Percentiles rank a stretch among this genome's conserved stretches.
Evolutionary conservation across 1,284 basidiomycete species (phyloP).

Genomic region (Microstroma glucosiphilum): DNA sequence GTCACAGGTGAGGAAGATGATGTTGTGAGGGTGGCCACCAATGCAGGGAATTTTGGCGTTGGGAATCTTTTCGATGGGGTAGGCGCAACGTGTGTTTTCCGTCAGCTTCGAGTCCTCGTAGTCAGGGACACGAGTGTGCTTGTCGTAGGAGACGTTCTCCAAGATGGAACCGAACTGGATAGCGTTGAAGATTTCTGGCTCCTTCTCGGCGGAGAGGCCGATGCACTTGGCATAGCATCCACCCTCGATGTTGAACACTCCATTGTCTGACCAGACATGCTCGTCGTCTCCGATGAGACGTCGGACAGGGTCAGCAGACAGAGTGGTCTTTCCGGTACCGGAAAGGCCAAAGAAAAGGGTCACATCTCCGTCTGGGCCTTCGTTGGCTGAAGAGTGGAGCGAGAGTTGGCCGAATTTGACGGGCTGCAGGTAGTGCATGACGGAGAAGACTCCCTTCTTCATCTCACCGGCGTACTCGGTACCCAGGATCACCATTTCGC

Average conservation of each 20-base stretch:
- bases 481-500: constrained; percentile 99
- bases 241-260: constrained; percentile 99
- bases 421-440: constrained; percentile 99
- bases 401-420: constrained; percentile 98
- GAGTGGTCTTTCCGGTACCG: constrained; percentile 85
- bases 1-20: constrained; percentile 97
- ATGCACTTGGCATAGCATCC: constrained; percentile 99
- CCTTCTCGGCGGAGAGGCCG: constrained; percentile 89
- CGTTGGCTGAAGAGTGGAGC: constrained; percentile 97
- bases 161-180: constrained; percentile 93
- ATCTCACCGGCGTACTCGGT: constrained; percentile 99
- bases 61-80: constrained; percentile 65
- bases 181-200: constrained; percentile 94
- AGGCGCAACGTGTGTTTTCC: constrained; percentile 87
- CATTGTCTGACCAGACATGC: constrained; percentile 54
- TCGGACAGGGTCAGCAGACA: constrained; percentile 47
- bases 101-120: constrained; percentile 96
- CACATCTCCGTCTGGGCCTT: constrained; percentile 84
- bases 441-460: constrained; percentile 99
- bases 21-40: constrained; percentile 61
- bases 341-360: constrained; percentile 99
- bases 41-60: constrained; percentile 68
- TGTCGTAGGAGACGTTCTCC: constrained; percentile 98
- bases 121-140: constrained; percentile 75
- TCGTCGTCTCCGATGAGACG: constrained; percentile 49